phyloP scores from a whole-genome alignment of 495 filamentous ascomycete species.

The Darksidea phi region DNA sequence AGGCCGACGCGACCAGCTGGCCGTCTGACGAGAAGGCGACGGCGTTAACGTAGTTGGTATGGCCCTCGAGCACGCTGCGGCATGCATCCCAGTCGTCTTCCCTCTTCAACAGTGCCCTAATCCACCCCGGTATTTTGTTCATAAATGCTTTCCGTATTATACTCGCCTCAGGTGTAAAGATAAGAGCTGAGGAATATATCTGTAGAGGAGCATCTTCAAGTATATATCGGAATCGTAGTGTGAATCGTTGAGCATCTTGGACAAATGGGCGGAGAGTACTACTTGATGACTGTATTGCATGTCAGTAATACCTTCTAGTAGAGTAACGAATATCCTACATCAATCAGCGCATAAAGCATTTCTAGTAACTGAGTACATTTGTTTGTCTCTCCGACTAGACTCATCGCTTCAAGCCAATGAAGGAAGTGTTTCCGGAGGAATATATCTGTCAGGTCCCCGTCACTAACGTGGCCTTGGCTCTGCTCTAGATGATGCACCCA shows the following conservation, averaged over 20 bases:
- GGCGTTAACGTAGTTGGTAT: not conserved
- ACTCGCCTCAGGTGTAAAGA: conserved; percentile 42
- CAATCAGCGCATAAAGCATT: not conserved
- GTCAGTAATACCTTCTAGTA: conserved; percentile 7
- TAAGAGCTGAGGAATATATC: conserved; percentile 40
- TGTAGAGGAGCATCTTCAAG: conserved; percentile 39
- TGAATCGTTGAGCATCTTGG: conserved; percentile 45
- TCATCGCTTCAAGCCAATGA: conserved; percentile 49
- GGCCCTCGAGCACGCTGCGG: not conserved
- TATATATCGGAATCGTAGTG: conserved; percentile 33
- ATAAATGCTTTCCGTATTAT: conserved; percentile 11
- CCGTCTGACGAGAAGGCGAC: no score
- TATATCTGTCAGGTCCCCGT: conserved; percentile 32
- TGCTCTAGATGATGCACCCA: conserved; percentile 49
- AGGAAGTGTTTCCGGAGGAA: conserved; percentile 50
- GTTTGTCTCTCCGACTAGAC: conserved; percentile 38
- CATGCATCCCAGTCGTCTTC: conserved; percentile 9
- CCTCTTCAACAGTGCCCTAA: conserved; percentile 10
- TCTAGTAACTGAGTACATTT: conserved; percentile 1
- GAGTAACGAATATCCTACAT: not conserved
- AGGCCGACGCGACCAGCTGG: no score
- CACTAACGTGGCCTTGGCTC: conserved; percentile 31
- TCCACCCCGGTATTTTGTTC: conserved; percentile 4
- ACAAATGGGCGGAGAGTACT: conserved; percentile 34
- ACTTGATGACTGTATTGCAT: conserved; percentile 2